Base-by-base conservation (phyloP, 805 yeast species). In the Teunomyces aglyptinius region DNA sequence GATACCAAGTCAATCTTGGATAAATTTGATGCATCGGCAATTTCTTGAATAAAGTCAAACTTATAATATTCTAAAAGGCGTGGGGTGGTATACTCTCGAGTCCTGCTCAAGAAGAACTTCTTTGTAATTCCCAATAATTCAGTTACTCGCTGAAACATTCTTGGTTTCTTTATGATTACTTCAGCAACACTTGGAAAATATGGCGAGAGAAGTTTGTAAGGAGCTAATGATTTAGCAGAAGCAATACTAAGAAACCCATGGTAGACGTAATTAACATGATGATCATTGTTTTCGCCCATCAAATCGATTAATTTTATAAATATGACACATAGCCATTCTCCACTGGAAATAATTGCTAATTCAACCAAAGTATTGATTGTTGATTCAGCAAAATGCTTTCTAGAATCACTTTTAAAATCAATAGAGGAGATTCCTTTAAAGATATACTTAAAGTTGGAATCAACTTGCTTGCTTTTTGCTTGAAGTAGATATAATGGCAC, bases 201-300 rank as follows among this genome's bases (percentile, higher is more conserved):
- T 0, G 96, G 96, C 6, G 87, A 81, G 16, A 89, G 68, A 11
- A 92, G 65, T 59, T 86, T 88, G 80, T 92, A 90, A 0, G 96
- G 84, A 0, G 96, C 80, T 29, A 78, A 67, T 1, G 71, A 64
- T 53, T 80, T 78, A 1, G 80, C 70, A 13, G 67, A 56, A 0
- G 97, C 85, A 10, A 86, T 74, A 28, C 75, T 66, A 18, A 79
- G 67, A 3, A 92, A 66, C 46, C 81, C 80, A 57, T 83, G 84
- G 51, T 82, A 81, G 0, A 89, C 89, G 54, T 86, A 69, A 54
- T 88, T 81, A 0, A 83, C 78, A 50, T 81, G 82, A 55, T 84
- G 85, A 44, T 80, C 81, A 59, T 83, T 83, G 2, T 71, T 57
- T 13, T 85, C 86, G 4, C 85, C 85, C 50, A 90, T 71, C 19